Conservation (phyloP, 345 rosid species). For the Gossypium ekmanianum region DNA sequence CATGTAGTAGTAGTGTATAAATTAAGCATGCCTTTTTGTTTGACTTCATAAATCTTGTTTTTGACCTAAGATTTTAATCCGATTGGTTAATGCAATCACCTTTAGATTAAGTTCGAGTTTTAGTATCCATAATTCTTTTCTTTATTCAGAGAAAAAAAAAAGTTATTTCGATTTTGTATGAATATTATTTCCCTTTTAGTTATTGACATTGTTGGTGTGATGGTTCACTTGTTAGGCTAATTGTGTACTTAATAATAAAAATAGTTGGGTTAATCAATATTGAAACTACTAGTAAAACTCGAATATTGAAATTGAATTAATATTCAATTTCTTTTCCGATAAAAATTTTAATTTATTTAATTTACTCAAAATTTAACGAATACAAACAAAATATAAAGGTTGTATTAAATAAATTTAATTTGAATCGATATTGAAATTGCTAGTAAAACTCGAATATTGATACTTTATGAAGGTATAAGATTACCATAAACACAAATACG, state of each 20-base stretch:
- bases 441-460: background rate
- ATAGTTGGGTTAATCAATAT: conserved; percentile 10
- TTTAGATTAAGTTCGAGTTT: background rate
- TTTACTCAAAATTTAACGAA: no score
- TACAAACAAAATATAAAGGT: no score
- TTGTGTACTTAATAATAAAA: conserved; percentile 30
- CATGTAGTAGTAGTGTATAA: background rate
- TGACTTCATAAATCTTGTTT: background rate
- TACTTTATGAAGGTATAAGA: background rate
- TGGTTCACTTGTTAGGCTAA: conserved; percentile 38
- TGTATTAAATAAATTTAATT: no score
- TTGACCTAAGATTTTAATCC: background rate
- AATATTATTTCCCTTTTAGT: background rate
- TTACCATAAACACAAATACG: no score
- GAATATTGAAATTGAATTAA: no score
- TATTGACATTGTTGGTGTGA: conserved; percentile 12
- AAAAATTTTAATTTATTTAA: no score
- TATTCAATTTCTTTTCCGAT: no score
- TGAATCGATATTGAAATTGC: background rate
- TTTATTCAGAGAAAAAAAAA: no score
- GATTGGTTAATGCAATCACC: background rate
- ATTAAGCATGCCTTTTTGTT: background rate
- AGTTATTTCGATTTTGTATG: background rate
- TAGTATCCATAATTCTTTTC: background rate
- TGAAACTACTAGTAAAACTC: no score